phyloP scores from a whole-genome alignment of 805 yeast species.

The Teunomyces lycoperdinae region DNA sequence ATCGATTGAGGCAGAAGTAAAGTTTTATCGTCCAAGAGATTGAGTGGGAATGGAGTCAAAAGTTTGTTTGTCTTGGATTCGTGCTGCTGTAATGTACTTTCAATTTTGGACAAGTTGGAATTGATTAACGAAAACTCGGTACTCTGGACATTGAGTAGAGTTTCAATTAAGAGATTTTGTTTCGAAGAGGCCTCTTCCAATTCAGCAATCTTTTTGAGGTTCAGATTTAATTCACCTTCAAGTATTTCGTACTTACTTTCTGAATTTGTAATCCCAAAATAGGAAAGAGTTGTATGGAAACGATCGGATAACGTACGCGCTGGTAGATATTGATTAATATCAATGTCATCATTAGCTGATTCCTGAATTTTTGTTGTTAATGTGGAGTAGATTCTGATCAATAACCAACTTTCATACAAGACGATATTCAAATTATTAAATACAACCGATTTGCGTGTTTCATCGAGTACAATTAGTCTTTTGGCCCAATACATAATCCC shows the following conservation, averaged over 20 bases:
- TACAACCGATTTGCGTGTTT: conserved; percentile 21
- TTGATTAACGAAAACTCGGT: conserved; percentile 10
- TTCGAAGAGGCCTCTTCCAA: conserved; percentile 8
- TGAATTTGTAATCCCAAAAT: background rate
- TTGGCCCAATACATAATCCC: conserved; percentile 27
- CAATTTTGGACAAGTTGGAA: conserved; percentile 8
- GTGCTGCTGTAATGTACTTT: conserved; percentile 3
- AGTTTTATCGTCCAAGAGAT: background rate
- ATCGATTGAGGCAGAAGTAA: background rate
- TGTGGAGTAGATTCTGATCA: conserved; percentile 24
- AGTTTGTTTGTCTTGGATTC: background rate
- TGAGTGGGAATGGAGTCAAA: conserved; percentile 2
- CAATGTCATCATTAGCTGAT: background rate
- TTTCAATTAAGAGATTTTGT: conserved; percentile 11
- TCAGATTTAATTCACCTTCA: conserved; percentile 1
- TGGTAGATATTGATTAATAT: background rate
- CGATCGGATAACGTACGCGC: background rate
- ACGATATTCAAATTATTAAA: conserved; percentile 37
- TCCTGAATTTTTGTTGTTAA: conserved; percentile 1
- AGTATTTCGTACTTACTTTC: background rate
- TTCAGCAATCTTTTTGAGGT: conserved; percentile 6
- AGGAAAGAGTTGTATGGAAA: background rate
- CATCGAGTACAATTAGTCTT: conserved; percentile 23
- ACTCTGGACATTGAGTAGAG: conserved; percentile 9
- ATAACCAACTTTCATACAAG: conserved; percentile 33